Base-by-base conservation (phyloP, 192 early-diverging fungal species). In the Mortierella alpina region DNA sequence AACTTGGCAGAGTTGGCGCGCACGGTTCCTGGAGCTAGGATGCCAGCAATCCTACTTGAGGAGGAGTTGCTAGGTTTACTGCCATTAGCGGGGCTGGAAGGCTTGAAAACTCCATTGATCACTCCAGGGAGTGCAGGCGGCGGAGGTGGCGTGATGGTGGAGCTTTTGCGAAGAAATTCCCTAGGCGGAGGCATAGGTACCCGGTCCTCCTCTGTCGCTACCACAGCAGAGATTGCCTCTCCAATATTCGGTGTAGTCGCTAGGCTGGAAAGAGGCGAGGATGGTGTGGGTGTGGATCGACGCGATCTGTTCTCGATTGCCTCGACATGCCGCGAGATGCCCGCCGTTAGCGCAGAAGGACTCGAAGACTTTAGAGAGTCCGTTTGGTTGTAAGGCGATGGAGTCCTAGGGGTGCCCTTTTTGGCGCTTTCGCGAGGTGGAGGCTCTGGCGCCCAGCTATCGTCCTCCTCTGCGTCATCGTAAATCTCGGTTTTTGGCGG, bases 111-210 rank as follows among this genome's bases (percentile, higher is more conserved):
- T 46, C 72, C 58, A 47, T 45, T 57, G 2, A 64, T 23, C 10
- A 39, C n/a, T 7, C 39, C n/a, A 5, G 40, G 23, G 9, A 13
- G 17, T 6, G 9, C 59, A 14, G 60, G 40, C 18, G 50, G 14
- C 1, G 50, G 49, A 47, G 10, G 11, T 12, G 42, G 45, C 5
- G 42, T 47, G 52, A 47, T 7, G 39, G 40, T 31, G 51, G 55
- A 12, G 45, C 58, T 72, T 45, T 80, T 70, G 6, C 70, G 69
- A 1, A 65, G 69, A 60, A 80, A 80, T 31, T 80, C 77, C 48
- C 77, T 57, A 1, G 77, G 77, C 12, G 65, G 70, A 41, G 77
- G 76, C 59, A 79, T 20, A 0, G 76, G 76, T 15, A 79, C 45
- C 49, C 69, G 50, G 39, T 71, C 69, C 7, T 63, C 49, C 15